These are phyloP conservation scores for Tulasnella sp. DNA, from an alignment of 768 basidiomycete species.

Conservation along the genomic window DNA sequence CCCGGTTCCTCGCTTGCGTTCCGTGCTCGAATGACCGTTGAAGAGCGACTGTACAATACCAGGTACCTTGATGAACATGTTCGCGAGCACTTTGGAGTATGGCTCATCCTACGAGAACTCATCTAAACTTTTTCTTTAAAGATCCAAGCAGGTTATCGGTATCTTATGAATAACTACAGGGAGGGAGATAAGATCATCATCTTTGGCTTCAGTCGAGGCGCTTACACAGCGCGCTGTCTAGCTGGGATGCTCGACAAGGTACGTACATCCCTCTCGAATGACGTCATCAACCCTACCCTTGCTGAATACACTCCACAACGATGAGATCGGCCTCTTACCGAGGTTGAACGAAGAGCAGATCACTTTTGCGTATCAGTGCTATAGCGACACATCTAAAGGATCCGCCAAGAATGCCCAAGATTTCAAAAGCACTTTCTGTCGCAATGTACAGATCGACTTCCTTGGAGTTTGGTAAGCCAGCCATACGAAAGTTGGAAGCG, in stretches of 20 bases:
- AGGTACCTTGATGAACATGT: constrained; percentile 62
- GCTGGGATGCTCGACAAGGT: constrained; percentile 47
- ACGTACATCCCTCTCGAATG: neutral
- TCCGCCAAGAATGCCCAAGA: neutral
- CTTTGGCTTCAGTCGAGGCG: constrained; percentile 28
- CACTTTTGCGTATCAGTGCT: constrained; percentile 13
- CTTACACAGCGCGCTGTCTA: constrained; percentile 23
- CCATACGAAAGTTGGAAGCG: too few relatives aligned
- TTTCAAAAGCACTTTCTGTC: constrained; percentile 11
- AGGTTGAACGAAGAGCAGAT: constrained; percentile 19
- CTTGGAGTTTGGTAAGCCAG: constrained; percentile 16
- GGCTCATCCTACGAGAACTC: neutral
- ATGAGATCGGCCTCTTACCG: constrained; percentile 27
- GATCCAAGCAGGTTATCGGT: constrained; percentile 16
- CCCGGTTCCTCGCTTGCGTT: neutral
- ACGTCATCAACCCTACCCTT: neutral
- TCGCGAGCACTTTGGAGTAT: neutral
- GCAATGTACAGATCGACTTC: constrained; percentile 10
- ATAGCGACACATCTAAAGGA: neutral
- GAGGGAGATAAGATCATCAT: constrained; percentile 29
- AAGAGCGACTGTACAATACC: neutral
- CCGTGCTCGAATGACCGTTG: too few relatives aligned
- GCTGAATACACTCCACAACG: neutral
- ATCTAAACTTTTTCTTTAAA: neutral
- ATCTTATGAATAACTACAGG: constrained; percentile 14